Evolutionary conservation across 148 eudicot genomes (phyloP), one percentile per base, ranked within the genome.

Genomic region (Fallopia convolvulus): DNA sequence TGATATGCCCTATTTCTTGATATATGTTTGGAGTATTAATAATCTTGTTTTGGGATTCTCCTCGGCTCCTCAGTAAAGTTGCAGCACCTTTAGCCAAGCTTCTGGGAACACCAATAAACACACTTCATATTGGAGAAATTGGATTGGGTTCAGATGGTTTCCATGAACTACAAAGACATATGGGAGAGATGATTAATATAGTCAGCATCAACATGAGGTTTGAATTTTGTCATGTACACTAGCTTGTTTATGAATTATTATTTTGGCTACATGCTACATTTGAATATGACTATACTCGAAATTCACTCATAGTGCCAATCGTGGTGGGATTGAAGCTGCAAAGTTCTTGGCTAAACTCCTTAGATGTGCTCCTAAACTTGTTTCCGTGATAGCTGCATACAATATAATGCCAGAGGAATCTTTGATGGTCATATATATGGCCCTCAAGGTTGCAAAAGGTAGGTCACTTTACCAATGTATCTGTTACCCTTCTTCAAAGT

Each of bases 61-160:
- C 10, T 44, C 49, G 32, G 76, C 50, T 55, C 49, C 79, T 68
- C 85, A 92, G 96, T 73, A 77, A 89, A 76, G 80, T 90, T 73
- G 97, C 97, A 77, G 83, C 84, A 68, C 56, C 84, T 53, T 80
- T 95, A 79, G 99, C 94, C 72, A 92, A 88, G 79, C 86, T 87
- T 77, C 76, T 95, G 79, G 63, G 84, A 78, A 81, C 88, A 41
- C 85, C 96, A 70, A 83, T 92, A 76, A 76, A 14, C 61, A 77
- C 83, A 32, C 91, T 95, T 65, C 90, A 91, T 81, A 75, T 91
- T 80, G 83, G 86, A 82, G 94, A 86, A 78, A 84, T 92, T 76
- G 94, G 90, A 79, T 87, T 95, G 41, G 89, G 92, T 58, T 81
- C 91, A 44, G 78, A 86, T 80, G 99, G 99, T 82, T 92, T 95